These are phyloP conservation scores for Inosperma sp. DNA, from an alignment of 768 basidiomycete species.

Conservation along the genomic window DNA sequence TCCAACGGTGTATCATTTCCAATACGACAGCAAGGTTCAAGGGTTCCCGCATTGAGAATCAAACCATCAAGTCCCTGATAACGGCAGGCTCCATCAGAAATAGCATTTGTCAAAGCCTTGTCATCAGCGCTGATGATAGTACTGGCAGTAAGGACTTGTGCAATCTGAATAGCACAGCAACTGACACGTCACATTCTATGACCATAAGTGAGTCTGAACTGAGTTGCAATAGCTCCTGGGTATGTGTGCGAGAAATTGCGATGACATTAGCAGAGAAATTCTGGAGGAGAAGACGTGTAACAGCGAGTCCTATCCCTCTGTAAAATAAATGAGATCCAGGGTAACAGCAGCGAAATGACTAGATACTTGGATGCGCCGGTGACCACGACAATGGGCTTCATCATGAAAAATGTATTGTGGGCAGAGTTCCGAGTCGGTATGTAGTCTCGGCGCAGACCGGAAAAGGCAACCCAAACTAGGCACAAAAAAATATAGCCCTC, in stretches of 20 bases:
- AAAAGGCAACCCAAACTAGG: slow-evolving; percentile 29
- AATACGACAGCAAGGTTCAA: slow-evolving; percentile 66
- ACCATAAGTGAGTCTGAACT: slow-evolving; percentile 44
- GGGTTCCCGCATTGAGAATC: slow-evolving; percentile 77
- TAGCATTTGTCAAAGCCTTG: slow-evolving; percentile 48
- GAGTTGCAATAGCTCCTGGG: slow-evolving; percentile 59
- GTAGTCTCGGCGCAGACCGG: slow-evolving; percentile 8
- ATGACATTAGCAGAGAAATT: slow-evolving; percentile 66
- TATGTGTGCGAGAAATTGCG: slow-evolving; percentile 50
- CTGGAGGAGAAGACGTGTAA: slow-evolving; percentile 59
- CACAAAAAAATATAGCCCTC: slow-evolving; percentile 22
- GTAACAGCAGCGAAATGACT: slow-evolving; percentile 6
- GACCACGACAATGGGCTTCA: slow-evolving; percentile 63
- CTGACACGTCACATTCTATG: slow-evolving; percentile 75
- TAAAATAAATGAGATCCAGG: slow-evolving; percentile 5
- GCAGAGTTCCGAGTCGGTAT: no score
- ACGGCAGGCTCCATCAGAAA: slow-evolving; percentile 45
- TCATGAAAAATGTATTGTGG: slow-evolving; percentile 6
- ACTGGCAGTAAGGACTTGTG: slow-evolving; percentile 10
- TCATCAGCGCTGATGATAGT: slow-evolving; percentile 51
- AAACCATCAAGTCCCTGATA: slow-evolving; percentile 71
- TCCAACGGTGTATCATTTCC: slow-evolving; percentile 46
- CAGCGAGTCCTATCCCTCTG: slow-evolving; percentile 75
- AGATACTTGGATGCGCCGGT: slow-evolving; percentile 80
- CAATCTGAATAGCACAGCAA: slow-evolving; percentile 18